phyloP scores from a whole-genome alignment of 2,329 filamentous ascomycete genomes.

The Aspergillus transmontanensis region DNA sequence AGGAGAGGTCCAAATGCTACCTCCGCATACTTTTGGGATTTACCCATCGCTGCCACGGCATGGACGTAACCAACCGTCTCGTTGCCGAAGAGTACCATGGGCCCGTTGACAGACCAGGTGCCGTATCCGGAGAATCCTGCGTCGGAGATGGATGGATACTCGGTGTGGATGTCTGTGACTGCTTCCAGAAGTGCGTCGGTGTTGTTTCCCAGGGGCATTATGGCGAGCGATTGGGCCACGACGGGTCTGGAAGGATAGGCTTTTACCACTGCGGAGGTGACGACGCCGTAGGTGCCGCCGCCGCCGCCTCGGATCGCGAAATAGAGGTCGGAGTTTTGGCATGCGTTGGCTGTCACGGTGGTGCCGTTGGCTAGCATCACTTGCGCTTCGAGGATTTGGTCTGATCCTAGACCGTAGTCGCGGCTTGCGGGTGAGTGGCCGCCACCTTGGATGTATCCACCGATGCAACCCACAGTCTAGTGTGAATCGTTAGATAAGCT shows the following conservation, averaged over 20 bases:
- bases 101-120: conserved; percentile 17
- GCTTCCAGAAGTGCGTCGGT: conserved; percentile 11
- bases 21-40: conserved; percentile 12
- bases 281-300: conserved; percentile 32
- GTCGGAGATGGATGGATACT: conserved; percentile 17
- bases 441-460: conserved; percentile 46
- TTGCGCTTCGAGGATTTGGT: conserved; percentile 48
- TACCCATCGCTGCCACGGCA: conserved; percentile 15
- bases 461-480: conserved; percentile 26
- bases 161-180: conserved; percentile 12
- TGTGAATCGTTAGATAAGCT: background rate
- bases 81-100: conserved; percentile 12
- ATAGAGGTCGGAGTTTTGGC: conserved; percentile 33
- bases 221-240: conserved; percentile 11
- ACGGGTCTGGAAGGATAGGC: conserved; percentile 16
- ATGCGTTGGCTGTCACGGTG: conserved; percentile 37
- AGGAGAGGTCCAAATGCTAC: conserved; percentile 10
- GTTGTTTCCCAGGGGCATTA: conserved; percentile 2
- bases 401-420: conserved; percentile 47
- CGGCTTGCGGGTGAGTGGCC: conserved; percentile 45
- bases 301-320: conserved; percentile 46
- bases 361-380: conserved; percentile 44
- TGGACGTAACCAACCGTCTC: conserved; percentile 20
- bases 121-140: conserved; percentile 22
- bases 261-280: conserved; percentile 21